Conservation (phyloP, 441 rosid genomes). For the Corymbia calophylla region DNA sequence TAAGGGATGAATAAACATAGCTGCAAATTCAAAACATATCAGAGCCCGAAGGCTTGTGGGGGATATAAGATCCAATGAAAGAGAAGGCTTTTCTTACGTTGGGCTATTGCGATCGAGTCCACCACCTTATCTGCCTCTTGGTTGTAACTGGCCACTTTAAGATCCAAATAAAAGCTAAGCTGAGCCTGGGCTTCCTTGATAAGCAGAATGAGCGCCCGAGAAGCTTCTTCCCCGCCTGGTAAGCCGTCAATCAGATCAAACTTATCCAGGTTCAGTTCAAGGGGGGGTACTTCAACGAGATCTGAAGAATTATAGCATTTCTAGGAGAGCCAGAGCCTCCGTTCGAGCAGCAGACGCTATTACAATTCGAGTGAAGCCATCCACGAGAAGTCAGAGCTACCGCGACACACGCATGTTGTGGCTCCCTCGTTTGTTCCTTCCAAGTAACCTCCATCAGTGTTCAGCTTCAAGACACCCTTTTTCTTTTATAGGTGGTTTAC, state of each 20-base stretch:
- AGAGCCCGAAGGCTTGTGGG: neutral
- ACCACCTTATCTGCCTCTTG: rapidly evolving
- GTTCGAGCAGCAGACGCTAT: too few species aligned
- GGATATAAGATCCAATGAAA: neutral
- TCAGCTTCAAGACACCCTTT: neutral
- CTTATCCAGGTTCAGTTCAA: neutral
- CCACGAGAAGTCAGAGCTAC: too few species aligned
- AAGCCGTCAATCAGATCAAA: neutral
- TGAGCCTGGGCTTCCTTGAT: neutral
- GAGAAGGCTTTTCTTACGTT: neutral
- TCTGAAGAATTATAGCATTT: neutral
- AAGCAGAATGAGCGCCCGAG: neutral
- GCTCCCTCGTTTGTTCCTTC: neutral
- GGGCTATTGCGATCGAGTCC: rapidly evolving
- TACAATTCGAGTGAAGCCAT: too few species aligned
- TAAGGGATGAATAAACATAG: neutral
- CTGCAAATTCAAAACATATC: neutral
- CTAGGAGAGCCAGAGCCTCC: neutral
- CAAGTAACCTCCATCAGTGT: neutral
- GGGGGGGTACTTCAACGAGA: neutral
- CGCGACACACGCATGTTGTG: neutral
- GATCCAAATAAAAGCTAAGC: neutral
- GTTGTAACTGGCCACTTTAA: neutral
- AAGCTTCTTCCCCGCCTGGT: neutral
- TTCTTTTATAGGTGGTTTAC: neutral